phyloP scores from a whole-genome alignment of 2,329 filamentous ascomycete genomes.

The Orbilia quercus region DNA sequence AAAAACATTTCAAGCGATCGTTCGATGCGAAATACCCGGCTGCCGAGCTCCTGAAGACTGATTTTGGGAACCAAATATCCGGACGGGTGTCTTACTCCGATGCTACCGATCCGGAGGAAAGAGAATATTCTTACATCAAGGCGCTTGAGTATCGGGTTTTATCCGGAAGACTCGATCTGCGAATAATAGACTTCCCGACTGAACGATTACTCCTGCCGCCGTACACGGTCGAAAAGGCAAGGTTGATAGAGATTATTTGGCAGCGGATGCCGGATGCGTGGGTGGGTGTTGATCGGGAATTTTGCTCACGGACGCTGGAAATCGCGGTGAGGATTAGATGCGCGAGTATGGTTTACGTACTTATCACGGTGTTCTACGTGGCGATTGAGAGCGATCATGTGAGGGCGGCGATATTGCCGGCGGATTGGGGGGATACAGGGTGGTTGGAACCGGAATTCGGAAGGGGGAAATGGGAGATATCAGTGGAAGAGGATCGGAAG shows the following conservation, averaged over 20 bases:
- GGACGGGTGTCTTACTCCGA: too few species aligned
- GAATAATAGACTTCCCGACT: conserved; percentile 15
- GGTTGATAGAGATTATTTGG: conserved; percentile 3
- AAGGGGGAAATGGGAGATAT: background rate
- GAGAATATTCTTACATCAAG: background rate
- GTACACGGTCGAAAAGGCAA: conserved; percentile 21
- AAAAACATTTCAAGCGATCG: conserved; percentile 7
- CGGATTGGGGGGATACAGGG: conserved; percentile 7
- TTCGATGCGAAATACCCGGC: conserved; percentile 7
- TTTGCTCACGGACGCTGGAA: conserved; percentile 4
- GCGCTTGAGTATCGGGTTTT: conserved; percentile 20
- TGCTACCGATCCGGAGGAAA: background rate
- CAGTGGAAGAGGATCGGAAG: conserved; percentile 9
- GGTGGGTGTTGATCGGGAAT: conserved; percentile 7
- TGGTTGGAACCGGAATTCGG: conserved; percentile 29
- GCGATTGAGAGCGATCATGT: conserved; percentile 11
- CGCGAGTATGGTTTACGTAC: conserved; percentile 30
- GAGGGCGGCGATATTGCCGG: conserved; percentile 23
- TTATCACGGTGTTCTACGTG: conserved; percentile 10
- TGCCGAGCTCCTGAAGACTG: background rate
- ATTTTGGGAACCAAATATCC: background rate
- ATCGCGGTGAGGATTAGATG: conserved; percentile 35
- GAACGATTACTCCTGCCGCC: conserved; percentile 26
- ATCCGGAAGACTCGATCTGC: conserved; percentile 25
- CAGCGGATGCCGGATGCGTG: conserved; percentile 20